Evolutionary conservation across 192 early-diverging fungal genomes (phyloP), one percentile per base, ranked within the genome.

Genomic region (Coemansia sp.): DNA sequence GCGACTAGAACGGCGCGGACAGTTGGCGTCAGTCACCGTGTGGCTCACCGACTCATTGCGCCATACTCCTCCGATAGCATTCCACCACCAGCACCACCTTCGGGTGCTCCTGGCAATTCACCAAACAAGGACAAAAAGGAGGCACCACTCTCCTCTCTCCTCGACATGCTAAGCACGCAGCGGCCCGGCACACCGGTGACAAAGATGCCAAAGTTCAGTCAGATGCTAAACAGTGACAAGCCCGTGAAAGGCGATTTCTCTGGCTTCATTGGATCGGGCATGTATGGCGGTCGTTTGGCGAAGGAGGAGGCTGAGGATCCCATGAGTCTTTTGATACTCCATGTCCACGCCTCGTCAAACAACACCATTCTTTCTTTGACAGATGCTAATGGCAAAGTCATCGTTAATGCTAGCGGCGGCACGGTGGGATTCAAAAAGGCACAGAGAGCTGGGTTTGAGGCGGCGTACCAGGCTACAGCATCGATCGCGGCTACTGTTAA

Each of bases 331-430:
- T 58, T 79, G 52, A 61, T 81, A 32, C 66, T 82, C n/a, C 80
- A 82, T 22, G 80, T 82, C 7, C 80, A 82, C 34, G 71, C 80
- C 39, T 77, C 80, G 27, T 76, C 87, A 41, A 98, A 98, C 76
- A 98, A 98, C 84, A 97, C 96, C 43, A 88, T 95, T 59, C 35
- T 93, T 50, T 91, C 92, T 27, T 78, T 98, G 62, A 92, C 93
- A 1, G 84, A 89, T 62, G 76, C 84, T 8, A 79, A 84, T 24
- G 94, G 94, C 13, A 67, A 89, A 30, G 85, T 88, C 32, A 75
- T 97, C 39, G 82, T 89, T 29, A 89, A 86, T 53, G 82, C 89
- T 40, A 92, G 92, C 5, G 94, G 90, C 22, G 96, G 96, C 24
- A 86, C 84, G 15, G 88, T 88, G 4, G 93, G 93, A 29, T 91